phyloP scores from a whole-genome alignment of 2,329 filamentous ascomycete genomes.

The Plectosphaerella sp. region DNA sequence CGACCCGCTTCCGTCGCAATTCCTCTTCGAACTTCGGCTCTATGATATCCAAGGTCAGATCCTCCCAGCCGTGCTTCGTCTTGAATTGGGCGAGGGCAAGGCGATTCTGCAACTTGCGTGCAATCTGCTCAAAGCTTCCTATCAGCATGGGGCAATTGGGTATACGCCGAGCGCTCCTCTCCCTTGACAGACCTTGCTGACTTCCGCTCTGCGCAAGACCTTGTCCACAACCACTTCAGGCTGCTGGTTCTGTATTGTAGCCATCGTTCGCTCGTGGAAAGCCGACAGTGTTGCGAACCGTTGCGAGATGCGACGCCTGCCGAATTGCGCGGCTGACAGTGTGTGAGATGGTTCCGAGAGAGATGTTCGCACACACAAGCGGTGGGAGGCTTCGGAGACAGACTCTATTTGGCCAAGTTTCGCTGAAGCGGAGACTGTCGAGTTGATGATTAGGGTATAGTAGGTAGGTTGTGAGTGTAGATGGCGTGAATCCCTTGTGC shows the following conservation, averaged over 20 bases:
- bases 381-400: too few relatives aligned
- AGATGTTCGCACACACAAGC: too few relatives aligned
- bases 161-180: neutral
- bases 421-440: too few relatives aligned
- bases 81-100: conserved; percentile 96
- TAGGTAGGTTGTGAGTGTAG: too few relatives aligned
- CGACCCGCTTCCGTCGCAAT: conserved; percentile 66
- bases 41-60: conserved; percentile 79
- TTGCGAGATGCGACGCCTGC: too few relatives aligned
- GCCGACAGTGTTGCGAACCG: too few relatives aligned
- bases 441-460: too few relatives aligned
- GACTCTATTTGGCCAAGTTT: too few relatives aligned
- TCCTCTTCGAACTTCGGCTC: conserved; percentile 80
- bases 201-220: conserved; percentile 68
- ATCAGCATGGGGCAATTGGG: too few relatives aligned
- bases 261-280: neutral
- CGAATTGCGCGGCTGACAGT: too few relatives aligned
- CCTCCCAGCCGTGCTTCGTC: conserved; percentile 92
- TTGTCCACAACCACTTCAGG: conserved; percentile 62
- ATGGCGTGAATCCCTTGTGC: too few relatives aligned
- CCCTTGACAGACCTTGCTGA: conserved; percentile 61
- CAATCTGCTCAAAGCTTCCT: conserved; percentile 60
- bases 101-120: conserved; percentile 85
- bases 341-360: too few relatives aligned
- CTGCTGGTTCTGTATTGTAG: conserved; percentile 57